Percentiles rank a stretch among this genome's conserved stretches.
Conservation (phyloP, 805 yeast species). For the Nakazawaea sp. region DNA sequence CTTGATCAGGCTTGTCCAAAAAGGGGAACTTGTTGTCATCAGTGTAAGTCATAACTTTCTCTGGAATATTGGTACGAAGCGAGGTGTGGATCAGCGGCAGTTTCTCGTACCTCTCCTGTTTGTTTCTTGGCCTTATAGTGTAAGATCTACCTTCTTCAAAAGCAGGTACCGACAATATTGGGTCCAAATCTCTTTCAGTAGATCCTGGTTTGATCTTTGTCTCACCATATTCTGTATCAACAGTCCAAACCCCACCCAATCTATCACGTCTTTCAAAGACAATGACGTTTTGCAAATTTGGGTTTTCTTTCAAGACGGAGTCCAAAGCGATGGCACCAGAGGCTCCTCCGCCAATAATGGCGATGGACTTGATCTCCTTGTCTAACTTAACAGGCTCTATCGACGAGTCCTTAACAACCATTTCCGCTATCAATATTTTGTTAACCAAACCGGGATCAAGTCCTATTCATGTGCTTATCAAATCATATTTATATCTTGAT, state of each 20-base stretch:
- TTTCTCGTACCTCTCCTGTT: conserved; percentile 18
- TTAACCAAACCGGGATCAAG: no score
- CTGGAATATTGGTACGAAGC: conserved; percentile 34
- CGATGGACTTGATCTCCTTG: conserved; percentile 22
- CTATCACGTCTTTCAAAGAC: conserved; percentile 33
- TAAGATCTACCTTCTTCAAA: no score
- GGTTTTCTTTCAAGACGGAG: conserved; percentile 26
- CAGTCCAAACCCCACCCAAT: conserved; percentile 39
- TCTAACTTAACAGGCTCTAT: background rate
- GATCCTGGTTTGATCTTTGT: conserved; percentile 22
- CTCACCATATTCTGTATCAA: conserved; percentile 21
- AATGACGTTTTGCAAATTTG: conserved; percentile 23
- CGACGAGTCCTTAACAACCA: background rate
- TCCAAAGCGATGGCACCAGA: conserved; percentile 38
- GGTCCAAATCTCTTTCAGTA: conserved; percentile 20
- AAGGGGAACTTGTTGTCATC: conserved; percentile 30
- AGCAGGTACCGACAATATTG: conserved; percentile 13
- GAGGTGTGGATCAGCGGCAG: conserved; percentile 23
- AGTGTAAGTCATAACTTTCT: conserved; percentile 37
- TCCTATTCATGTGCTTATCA: no score
- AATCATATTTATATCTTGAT: no score
- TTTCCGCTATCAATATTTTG: no score
- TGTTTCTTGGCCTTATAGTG: background rate
- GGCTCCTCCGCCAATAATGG: conserved; percentile 47
- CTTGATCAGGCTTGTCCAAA: conserved; percentile 16